These are phyloP conservation scores for Colletotrichum sp. DNA, from an alignment of 2,329 filamentous ascomycete species.

Conservation along the genomic window DNA sequence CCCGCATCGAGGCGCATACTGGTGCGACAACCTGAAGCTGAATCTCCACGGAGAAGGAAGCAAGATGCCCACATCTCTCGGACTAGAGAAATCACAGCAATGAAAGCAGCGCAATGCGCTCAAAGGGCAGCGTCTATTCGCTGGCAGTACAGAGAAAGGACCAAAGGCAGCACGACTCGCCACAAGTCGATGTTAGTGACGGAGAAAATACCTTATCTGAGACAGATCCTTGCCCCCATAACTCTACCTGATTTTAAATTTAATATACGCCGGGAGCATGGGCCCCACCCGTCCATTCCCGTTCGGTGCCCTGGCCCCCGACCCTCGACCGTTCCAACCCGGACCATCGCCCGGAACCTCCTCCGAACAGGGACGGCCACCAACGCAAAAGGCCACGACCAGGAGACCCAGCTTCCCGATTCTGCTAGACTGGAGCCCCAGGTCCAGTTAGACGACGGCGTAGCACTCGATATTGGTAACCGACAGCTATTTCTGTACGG, in stretches of 20 bases:
- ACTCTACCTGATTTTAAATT: constrained; percentile 13
- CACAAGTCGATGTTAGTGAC: neutral
- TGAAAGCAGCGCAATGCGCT: neutral
- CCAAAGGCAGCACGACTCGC: neutral
- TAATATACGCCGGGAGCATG: constrained; percentile 4
- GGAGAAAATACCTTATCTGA: constrained; percentile 13
- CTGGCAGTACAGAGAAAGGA: neutral
- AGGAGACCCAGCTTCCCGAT: neutral
- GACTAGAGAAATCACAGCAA: neutral
- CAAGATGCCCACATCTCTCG: neutral
- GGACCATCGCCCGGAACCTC: neutral
- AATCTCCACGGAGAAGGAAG: neutral
- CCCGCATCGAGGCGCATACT: neutral
- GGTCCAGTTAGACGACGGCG: neutral
- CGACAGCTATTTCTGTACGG: neutral
- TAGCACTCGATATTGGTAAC: neutral
- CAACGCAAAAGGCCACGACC: neutral
- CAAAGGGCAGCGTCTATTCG: neutral
- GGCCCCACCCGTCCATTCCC: neutral
- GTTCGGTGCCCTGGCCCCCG: neutral
- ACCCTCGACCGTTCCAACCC: neutral
- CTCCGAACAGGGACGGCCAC: constrained; percentile 5
- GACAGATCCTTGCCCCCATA: neutral
- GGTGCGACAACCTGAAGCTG: constrained; percentile 10
- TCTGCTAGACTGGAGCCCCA: neutral